phyloP scores from a whole-genome alignment of 139 green algal genomes.

The Chlorella sp. region DNA sequence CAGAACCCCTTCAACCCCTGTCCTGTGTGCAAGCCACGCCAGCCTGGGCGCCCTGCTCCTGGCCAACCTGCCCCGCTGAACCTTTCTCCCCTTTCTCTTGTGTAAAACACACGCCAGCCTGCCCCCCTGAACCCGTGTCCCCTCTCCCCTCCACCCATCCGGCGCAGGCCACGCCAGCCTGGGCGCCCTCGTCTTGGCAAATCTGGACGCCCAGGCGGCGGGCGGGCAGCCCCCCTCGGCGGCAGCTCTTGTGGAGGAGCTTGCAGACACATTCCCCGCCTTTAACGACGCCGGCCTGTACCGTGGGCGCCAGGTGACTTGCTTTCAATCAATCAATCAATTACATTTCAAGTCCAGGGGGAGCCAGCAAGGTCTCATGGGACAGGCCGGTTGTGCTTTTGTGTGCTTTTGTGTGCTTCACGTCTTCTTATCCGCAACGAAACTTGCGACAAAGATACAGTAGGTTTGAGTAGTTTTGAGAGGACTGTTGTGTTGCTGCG shows the following conservation, averaged over 20 bases:
- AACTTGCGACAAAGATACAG: too few species aligned
- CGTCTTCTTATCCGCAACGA: too few species aligned
- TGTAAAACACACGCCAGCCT: too few species aligned
- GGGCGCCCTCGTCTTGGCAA: constrained; percentile 12
- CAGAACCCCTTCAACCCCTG: not conserved
- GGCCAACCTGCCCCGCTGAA: too few species aligned
- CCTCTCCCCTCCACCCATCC: not conserved
- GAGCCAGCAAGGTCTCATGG: not conserved
- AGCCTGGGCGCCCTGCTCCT: constrained; percentile 29
- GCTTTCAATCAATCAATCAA: too few species aligned
- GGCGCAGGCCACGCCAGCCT: constrained; percentile 18
- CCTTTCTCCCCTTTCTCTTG: too few species aligned
- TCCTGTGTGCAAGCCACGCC: not conserved
- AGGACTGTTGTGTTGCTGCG: too few species aligned
- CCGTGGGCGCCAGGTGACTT: not conserved
- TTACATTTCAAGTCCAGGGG: too few species aligned
- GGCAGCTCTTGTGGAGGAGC: constrained; percentile 13
- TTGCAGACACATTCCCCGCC: constrained; percentile 15
- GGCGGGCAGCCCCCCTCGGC: constrained; percentile 8
- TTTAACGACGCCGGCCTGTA: constrained; percentile 15
- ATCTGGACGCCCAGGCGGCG: constrained; percentile 12
- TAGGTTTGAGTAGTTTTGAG: too few species aligned
- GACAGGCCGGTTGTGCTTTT: not conserved
- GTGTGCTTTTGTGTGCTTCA: not conserved
- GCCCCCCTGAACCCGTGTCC: not conserved